Percentiles rank a stretch among this genome's conserved stretches.
These are phyloP conservation scores for Amphibolis antarctica DNA, from an alignment of 106 monocot species.

Conservation along the genomic window DNA sequence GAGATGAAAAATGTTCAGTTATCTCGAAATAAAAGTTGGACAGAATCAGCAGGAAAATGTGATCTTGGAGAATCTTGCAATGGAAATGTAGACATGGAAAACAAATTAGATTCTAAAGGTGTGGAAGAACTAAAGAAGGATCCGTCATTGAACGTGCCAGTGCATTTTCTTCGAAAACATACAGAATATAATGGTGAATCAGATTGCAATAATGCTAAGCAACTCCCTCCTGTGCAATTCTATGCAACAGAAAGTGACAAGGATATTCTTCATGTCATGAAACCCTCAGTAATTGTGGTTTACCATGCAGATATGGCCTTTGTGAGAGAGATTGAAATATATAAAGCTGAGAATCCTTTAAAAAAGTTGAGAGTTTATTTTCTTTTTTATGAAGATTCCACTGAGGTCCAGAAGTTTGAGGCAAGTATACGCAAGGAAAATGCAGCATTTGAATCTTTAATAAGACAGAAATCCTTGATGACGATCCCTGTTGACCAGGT, in stretches of 20 bases:
- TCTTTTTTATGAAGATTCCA: conserved; percentile 91
- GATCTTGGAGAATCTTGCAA: not conserved
- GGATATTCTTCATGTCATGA: conserved; percentile 54
- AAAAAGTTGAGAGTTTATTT: conserved; percentile 80
- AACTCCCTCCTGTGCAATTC: conserved; percentile 81
- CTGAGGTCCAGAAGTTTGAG: conserved; percentile 93
- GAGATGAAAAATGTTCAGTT: conserved; percentile 1
- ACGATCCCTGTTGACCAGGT: conserved; percentile 97
- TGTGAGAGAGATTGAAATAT: conserved; percentile 92
- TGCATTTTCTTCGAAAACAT: conserved; percentile 18
- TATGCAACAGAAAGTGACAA: conserved; percentile 75
- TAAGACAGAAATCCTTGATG: conserved; percentile 97
- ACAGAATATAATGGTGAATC: conserved; percentile 5
- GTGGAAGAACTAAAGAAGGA: conserved; percentile 5
- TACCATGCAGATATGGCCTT: conserved; percentile 92
- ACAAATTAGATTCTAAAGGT: conserved; percentile 1
- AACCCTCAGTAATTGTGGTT: conserved; percentile 76
- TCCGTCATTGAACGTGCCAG: not conserved
- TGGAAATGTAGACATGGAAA: conserved; percentile 5
- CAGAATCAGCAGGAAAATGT: conserved; percentile 10
- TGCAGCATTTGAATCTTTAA: conserved; percentile 89
- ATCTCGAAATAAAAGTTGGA: conserved; percentile 17
- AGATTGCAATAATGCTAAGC: conserved; percentile 22
- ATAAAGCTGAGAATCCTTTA: conserved; percentile 83
- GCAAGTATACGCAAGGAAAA: conserved; percentile 85